Conservation (phyloP, 495 filamentous ascomycete genomes). For the Viridothelium virens region DNA sequence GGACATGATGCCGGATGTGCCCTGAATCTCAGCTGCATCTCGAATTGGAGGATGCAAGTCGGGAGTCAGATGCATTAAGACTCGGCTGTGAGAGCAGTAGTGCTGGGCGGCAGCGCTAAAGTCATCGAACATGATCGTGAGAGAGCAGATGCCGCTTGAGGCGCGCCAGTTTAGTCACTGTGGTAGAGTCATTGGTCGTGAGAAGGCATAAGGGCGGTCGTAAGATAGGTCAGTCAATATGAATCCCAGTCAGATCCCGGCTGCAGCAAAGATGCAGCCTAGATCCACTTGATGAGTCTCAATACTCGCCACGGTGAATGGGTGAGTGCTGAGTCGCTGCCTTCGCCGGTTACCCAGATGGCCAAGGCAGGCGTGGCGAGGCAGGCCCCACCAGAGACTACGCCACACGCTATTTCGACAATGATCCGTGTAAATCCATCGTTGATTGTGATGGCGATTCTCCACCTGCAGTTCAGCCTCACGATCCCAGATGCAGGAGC, state of each 20-base stretch:
- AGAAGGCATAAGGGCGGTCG: neutral
- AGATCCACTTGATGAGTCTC: neutral
- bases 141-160: neutral
- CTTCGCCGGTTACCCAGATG: neutral
- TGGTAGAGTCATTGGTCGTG: neutral
- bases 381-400: neutral
- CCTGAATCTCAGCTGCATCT: neutral
- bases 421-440: neutral
- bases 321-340: neutral
- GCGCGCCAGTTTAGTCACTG: neutral
- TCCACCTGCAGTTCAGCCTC: constrained; percentile 10
- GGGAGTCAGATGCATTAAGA: neutral
- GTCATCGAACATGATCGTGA: neutral
- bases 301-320: neutral
- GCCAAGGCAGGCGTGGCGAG: neutral
- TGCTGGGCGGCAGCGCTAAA: neutral
- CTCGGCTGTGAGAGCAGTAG: neutral
- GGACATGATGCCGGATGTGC: neutral
- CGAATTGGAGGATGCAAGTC: neutral
- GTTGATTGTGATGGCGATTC: too few relatives aligned
- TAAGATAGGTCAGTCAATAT: neutral
- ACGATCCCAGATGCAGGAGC: neutral
- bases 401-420: neutral
- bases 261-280: neutral
- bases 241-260: neutral